Conservation (phyloP, 2,329 filamentous ascomycete species). For the Penicillium corylophilum region DNA sequence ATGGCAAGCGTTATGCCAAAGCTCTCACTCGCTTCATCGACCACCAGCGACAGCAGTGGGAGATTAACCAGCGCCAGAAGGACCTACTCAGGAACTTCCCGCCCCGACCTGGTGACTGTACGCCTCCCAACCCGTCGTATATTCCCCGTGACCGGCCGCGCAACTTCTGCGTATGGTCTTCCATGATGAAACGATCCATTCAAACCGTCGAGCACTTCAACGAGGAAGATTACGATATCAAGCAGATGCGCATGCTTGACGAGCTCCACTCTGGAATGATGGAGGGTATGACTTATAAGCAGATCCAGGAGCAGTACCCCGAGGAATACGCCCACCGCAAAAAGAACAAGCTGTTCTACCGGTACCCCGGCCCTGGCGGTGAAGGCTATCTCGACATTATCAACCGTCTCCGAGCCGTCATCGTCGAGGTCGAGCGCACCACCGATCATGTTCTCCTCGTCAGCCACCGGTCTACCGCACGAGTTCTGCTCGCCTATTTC, state of each 20-base stretch:
- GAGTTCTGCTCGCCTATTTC: conserved; percentile 94
- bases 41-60: conserved; percentile 75
- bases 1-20: conserved; percentile 74
- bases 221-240: conserved; percentile 93
- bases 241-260: conserved; percentile 97
- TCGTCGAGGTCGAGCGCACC: conserved; percentile 95
- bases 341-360: conserved; percentile 88
- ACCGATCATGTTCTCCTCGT: conserved; percentile 92
- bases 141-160: conserved; percentile 60
- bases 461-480: conserved; percentile 85
- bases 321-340: conserved; percentile 80
- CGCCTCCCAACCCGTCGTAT: conserved; percentile 88
- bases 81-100: conserved; percentile 76
- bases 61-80: conserved; percentile 76
- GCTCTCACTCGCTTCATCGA: conserved; percentile 83
- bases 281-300: conserved; percentile 91
- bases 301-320: conserved; percentile 75
- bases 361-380: conserved; percentile 91
- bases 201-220: conserved; percentile 89
- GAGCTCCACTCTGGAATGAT: conserved; percentile 91
- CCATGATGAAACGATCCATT: conserved; percentile 87
- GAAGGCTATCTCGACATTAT: conserved; percentile 98
- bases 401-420: conserved; percentile 89
- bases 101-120: conserved; percentile 86
- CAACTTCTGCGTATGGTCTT: conserved; percentile 98